A percentile compares a stretch with the other conserved stretches of the same genome.
These are phyloP conservation scores for Astrephomene gubernaculifera DNA, from an alignment of 139 green algal species.

Conservation along the genomic window DNA sequence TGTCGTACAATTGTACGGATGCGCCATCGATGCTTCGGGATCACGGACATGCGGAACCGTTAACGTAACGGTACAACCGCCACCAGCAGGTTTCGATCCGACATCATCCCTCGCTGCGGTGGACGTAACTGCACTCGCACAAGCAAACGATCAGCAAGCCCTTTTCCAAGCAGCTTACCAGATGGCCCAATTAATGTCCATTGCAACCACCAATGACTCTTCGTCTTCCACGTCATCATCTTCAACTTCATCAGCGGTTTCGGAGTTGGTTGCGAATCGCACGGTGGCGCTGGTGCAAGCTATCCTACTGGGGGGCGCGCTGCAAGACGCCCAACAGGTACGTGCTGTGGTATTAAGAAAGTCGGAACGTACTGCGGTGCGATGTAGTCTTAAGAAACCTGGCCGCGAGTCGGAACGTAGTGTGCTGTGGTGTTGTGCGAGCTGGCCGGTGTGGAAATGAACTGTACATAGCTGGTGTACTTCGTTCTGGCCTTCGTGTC, in stretches of 20 bases:
- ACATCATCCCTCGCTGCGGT: not conserved
- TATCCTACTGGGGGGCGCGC: not conserved
- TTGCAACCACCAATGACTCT: too few species aligned
- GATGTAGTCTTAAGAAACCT: too few species aligned
- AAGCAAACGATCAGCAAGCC: constrained; percentile 2
- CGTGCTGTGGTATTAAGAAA: too few species aligned
- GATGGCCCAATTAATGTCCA: constrained; percentile 2
- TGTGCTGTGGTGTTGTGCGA: not conserved
- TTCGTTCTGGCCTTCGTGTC: too few species aligned
- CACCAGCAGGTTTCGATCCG: not conserved
- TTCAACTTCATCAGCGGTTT: not conserved
- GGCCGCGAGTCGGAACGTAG: not conserved
- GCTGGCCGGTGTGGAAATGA: too few species aligned
- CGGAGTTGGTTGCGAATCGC: not conserved
- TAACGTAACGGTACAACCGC: not conserved
- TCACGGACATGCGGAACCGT: not conserved
- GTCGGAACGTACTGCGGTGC: too few species aligned
- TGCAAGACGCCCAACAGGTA: constrained; percentile 9
- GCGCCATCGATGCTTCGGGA: constrained; percentile 1
- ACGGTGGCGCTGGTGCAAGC: constrained; percentile 4
- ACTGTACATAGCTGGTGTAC: too few species aligned
- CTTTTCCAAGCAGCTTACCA: constrained; percentile 14
- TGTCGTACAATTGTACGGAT: constrained; percentile 9
- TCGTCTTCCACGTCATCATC: too few species aligned
- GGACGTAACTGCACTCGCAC: not conserved